Base-by-base conservation (phyloP, 116 monocot species). In the Trichopus zeylanicus region DNA sequence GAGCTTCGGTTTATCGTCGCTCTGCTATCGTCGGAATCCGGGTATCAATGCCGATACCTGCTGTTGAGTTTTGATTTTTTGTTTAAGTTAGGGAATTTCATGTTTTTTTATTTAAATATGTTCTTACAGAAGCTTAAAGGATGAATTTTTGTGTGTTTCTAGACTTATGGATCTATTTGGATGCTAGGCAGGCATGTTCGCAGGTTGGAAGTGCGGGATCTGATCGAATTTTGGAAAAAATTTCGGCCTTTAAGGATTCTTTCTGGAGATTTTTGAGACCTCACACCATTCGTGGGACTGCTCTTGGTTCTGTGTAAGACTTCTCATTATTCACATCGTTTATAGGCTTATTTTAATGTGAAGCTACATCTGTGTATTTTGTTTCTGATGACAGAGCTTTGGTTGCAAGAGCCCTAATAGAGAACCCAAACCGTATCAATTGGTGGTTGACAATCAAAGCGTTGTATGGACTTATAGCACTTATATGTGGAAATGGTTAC, bases 181-280 rank as follows among this genome's bases (percentile, higher is more conserved):
- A 42, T 42, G 42, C n/a, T 42, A 42, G 49, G 51, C 68, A 86
- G 92, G 87, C 83, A 31, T 70, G 64, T 60, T 82, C 82, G 49
- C 76, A 91, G 75, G 79, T 70, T 63, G 84, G 74, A 54, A 67
- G 79, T 56, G 73, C 67, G 46, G 77, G 67, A 0, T 66, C 81
- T 37, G 72, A 57, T 59, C 74, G 77, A 31, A 62, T 84, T 5
- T 48, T 67, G 1, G 71, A 67, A n/a, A 89, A 67, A 15, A 12
- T 90, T 31, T 72, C 68, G 30, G 67, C 81, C 8, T 77, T 78
- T 31, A 51, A 61, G 64, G 87, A 82, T 65, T 77, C 84, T 9
- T 73, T 76, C 69, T 97, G 97, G 97, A 87, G 91, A 78, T 97
- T 90, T 75, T n/a, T 97, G 49, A 78, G 97, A 60, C 97, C 97